Evolutionary conservation across 2,329 filamentous ascomycete species (phyloP), one percentile per base, ranked within the genome.

Genomic region (Xylariaceae sp.): DNA sequence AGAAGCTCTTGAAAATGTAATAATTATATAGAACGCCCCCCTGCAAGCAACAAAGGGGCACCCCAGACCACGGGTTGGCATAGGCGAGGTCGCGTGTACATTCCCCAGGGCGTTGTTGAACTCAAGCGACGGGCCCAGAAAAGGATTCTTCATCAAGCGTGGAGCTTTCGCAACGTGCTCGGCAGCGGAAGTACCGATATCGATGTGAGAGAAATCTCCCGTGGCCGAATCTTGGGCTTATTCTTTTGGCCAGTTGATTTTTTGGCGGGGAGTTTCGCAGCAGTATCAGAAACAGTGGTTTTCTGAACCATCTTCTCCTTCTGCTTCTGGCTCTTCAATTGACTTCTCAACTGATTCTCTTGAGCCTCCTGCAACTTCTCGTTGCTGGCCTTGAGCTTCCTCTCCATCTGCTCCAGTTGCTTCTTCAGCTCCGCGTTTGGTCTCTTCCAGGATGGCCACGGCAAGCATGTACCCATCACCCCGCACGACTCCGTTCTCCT

Each of bases 351-450:
- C 17, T 18, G 17, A 18, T 18, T 18, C 2, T 64, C 69, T 50
- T 74, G 71, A 1, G 72, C 73, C 53, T 74, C 72, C 18, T 73
- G 73, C 10, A 82, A 72, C 59, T 81, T 77, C 1, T 73, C 70
- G n/a, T 75, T 76, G 18, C 76, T 73, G 69, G 87, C 82, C 70
- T 90, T 91, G 30, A 94, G 80, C 69, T 90, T 86, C 37, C 88
- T 84, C 62, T 91, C 85, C 69, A 90, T 81, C 17, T 84, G 83
- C 55, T 85, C 85, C n/a, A 94, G 74, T 64, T 88, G 89, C 63
- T 86, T 85, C 64, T 92, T 88, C 0, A 92, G 78, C 10, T 84
- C 78, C 3, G 86, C 80, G 55, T 82, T 85, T 63, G 86, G 86
- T 81, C 5, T 80, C 80, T 50, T 88, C 83, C 51, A 82, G 82